These are phyloP conservation scores for Allium fistulosum DNA, from an alignment of 106 monocot species.

Conservation along the genomic window DNA sequence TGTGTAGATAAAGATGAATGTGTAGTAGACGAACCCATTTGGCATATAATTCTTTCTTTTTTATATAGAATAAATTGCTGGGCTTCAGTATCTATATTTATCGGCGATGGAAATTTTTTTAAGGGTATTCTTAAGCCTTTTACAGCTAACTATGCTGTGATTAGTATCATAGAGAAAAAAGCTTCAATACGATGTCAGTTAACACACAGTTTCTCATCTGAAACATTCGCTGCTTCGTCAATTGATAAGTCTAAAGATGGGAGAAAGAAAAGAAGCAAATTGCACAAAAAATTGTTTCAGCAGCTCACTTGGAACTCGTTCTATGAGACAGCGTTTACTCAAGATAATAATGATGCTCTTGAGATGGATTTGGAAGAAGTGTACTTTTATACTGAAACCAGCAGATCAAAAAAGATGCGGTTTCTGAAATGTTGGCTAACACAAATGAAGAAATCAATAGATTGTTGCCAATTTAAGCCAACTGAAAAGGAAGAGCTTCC, in stretches of 20 bases:
- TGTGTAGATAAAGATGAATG: slow-evolving; percentile 20
- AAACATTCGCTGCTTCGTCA: slow-evolving; percentile 10
- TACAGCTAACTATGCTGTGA: slow-evolving; percentile 57
- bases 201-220: neutral
- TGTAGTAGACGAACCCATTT: slow-evolving; percentile 38
- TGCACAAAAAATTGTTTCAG: slow-evolving; percentile 16
- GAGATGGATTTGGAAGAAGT: slow-evolving; percentile 47
- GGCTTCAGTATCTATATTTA: slow-evolving; percentile 46
- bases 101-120: slow-evolving; percentile 34
- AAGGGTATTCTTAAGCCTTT: slow-evolving; percentile 68
- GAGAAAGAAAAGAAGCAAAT: slow-evolving; percentile 37
- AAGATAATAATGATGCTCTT: slow-evolving; percentile 15
- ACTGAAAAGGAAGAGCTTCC: slow-evolving; percentile 7
- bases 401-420: slow-evolving; percentile 62
- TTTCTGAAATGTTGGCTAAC: slow-evolving; percentile 93
- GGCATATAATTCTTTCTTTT: slow-evolving; percentile 77
- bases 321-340: slow-evolving; percentile 21
- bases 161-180: slow-evolving; percentile 22
- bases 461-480: slow-evolving; percentile 5
- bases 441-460: slow-evolving; percentile 36
- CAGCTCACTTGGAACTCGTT: slow-evolving; percentile 46
- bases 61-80: slow-evolving; percentile 44
- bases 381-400: slow-evolving; percentile 33
- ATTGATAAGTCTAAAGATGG: slow-evolving; percentile 6
- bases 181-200: slow-evolving; percentile 7